Percentiles rank a stretch among this genome's conserved stretches.
Evolutionary conservation across 2,329 filamentous ascomycete species (phyloP).

Genomic region (Fusarium secorum): DNA sequence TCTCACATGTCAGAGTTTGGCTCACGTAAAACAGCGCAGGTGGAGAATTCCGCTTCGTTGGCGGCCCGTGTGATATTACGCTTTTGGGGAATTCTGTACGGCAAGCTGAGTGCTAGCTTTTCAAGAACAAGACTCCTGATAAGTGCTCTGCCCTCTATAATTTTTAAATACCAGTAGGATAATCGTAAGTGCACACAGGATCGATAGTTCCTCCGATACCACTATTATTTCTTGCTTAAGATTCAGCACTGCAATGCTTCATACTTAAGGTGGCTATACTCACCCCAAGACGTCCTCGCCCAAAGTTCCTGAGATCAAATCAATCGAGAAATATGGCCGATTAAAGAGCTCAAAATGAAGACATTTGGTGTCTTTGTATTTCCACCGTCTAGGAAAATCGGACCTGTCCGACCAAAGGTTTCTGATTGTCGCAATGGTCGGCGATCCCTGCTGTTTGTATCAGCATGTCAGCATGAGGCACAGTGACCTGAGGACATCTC

Average conservation of each 20-base stretch:
- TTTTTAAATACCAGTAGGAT: fast-evolving
- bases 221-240: background rate
- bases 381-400: background rate
- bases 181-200: fast-evolving
- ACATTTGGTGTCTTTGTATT: no score
- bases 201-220: background rate
- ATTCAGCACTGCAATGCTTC: background rate
- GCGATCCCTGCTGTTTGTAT: background rate
- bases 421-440: background rate
- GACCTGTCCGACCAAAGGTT: no score
- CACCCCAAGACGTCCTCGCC: background rate
- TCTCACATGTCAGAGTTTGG: background rate
- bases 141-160: background rate
- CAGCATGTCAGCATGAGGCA: background rate
- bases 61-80: background rate
- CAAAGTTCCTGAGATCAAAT: fast-evolving
- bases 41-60: background rate
- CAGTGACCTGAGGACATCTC: background rate
- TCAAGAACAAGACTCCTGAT: background rate
- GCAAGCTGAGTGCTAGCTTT: background rate
- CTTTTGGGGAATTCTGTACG: background rate
- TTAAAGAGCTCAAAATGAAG: background rate
- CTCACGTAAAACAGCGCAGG: background rate
- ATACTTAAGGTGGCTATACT: background rate
- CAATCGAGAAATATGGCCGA: no score